phyloP scores from a whole-genome alignment of 1,139 yeast genomes.

The Diutina mesorugosa region DNA sequence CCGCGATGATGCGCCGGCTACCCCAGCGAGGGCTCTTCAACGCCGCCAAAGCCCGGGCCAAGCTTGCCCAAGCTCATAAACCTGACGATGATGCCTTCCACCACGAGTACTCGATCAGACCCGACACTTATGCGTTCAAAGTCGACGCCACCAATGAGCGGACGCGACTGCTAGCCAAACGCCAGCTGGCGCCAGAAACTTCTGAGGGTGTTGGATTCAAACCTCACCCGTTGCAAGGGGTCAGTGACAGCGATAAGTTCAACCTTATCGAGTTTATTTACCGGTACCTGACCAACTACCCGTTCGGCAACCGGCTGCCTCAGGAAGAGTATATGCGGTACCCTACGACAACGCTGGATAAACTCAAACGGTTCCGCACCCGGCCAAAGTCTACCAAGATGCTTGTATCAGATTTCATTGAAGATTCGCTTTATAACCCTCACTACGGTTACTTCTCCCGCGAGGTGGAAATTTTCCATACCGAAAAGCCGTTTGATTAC shows the following conservation, averaged over 20 bases:
- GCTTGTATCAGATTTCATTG: slow-evolving; percentile 69
- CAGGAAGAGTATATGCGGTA: slow-evolving; percentile 27
- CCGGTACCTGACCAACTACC: slow-evolving; percentile 31
- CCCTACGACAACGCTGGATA: slow-evolving; percentile 30
- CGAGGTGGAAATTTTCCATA: slow-evolving; percentile 67
- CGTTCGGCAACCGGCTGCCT: slow-evolving; percentile 25
- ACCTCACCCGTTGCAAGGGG: slow-evolving; percentile 20
- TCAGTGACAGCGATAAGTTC: slow-evolving; percentile 4
- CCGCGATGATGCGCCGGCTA: neutral
- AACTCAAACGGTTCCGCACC: slow-evolving; percentile 27
- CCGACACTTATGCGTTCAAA: slow-evolving; percentile 35
- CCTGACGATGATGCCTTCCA: slow-evolving; percentile 16
- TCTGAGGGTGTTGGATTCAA: neutral
- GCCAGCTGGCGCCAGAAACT: neutral
- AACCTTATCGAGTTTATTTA: slow-evolving; percentile 26
- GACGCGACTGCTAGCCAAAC: slow-evolving; percentile 4
- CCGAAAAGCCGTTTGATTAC: slow-evolving; percentile 49
- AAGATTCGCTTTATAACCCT: slow-evolving; percentile 75
- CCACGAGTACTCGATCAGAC: slow-evolving; percentile 35
- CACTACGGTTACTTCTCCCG: slow-evolving; percentile 70
- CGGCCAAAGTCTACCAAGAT: slow-evolving; percentile 58
- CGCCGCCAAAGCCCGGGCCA: neutral
- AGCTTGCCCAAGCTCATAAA: slow-evolving; percentile 7
- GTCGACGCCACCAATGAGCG: slow-evolving; percentile 18
- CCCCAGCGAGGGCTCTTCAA: neutral